A percentile compares a stretch with the other conserved stretches of the same genome.
Conservation (phyloP, 306 rosid genomes). For the Aeschynomene evenia region DNA sequence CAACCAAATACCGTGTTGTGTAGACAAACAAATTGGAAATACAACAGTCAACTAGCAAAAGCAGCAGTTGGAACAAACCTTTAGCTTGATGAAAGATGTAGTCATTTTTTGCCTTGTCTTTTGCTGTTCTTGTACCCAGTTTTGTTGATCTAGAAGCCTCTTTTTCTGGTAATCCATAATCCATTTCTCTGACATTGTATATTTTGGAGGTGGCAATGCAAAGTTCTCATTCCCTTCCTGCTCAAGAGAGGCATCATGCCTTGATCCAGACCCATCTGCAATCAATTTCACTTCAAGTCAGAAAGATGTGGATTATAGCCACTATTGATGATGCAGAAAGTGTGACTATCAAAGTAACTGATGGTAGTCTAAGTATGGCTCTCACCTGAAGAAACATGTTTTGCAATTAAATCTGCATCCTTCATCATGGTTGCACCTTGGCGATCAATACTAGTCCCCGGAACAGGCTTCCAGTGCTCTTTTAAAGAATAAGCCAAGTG, state of each 20-base stretch:
- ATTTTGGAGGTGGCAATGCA: slow-evolving; percentile 53
- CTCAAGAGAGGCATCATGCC: slow-evolving; percentile 38
- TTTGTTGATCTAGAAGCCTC: slow-evolving; percentile 64
- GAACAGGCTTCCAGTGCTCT: slow-evolving; percentile 79
- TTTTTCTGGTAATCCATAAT: slow-evolving; percentile 77
- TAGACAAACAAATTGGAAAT: slow-evolving; percentile 9
- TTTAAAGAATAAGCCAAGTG: slow-evolving; percentile 51
- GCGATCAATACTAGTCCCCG: slow-evolving; percentile 54
- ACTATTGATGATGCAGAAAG: slow-evolving; percentile 17
- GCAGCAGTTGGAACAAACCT: slow-evolving; percentile 50
- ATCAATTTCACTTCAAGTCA: slow-evolving; percentile 14
- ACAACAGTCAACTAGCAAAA: background rate
- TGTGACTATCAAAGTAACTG: slow-evolving; percentile 6
- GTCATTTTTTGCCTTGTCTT: slow-evolving; percentile 72
- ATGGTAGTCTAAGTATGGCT: slow-evolving; percentile 11
- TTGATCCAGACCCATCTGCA: slow-evolving; percentile 33
- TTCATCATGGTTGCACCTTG: slow-evolving; percentile 48
- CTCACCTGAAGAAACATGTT: slow-evolving; percentile 65
- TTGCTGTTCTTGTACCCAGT: slow-evolving; percentile 69
- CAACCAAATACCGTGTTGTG: slow-evolving; percentile 6
- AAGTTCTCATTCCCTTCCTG: slow-evolving; percentile 53
- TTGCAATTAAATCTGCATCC: slow-evolving; percentile 53
- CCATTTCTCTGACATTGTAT: slow-evolving; percentile 91
- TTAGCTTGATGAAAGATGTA: slow-evolving; percentile 67
- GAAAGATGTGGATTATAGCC: slow-evolving; percentile 37